These are phyloP conservation scores for Lathyrus tuberosus DNA, from an alignment of 306 rosid species.

Conservation along the genomic window DNA sequence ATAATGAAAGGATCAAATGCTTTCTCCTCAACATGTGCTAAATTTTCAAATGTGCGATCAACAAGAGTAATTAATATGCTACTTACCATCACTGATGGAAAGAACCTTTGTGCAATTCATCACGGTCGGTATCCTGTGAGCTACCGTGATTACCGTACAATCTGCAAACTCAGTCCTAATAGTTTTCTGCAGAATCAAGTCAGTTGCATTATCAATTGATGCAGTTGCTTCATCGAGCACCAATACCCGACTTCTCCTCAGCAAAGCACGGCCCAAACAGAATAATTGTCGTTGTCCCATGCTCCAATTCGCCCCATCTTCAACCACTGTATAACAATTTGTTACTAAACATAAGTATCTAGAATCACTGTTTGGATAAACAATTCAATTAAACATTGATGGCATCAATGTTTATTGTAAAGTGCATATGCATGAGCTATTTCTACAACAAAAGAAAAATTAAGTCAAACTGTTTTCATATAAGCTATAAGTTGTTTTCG, in stretches of 20 bases:
- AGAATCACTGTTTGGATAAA: neutral
- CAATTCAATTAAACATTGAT: no score
- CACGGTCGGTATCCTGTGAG: constrained; percentile 48
- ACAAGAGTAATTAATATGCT: neutral
- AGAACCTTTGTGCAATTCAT: constrained; percentile 97
- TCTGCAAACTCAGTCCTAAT: constrained; percentile 70
- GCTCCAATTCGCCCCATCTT: constrained; percentile 96
- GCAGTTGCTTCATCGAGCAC: constrained; percentile 90
- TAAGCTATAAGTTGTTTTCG: no score
- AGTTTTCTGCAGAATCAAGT: constrained; percentile 78
- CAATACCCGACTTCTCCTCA: constrained; percentile 75
- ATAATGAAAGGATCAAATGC: constrained; percentile 13
- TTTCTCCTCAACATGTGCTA: neutral
- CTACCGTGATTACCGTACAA: constrained; percentile 8
- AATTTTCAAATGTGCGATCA: neutral
- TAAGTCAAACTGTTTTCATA: no score
- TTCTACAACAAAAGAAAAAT: no score
- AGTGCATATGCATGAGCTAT: no score
- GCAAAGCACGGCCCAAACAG: constrained; percentile 85
- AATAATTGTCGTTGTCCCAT: constrained; percentile 88
- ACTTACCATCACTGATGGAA: constrained; percentile 77
- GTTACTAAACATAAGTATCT: constrained; percentile 9
- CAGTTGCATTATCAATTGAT: constrained; percentile 49
- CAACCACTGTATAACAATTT: constrained; percentile 55
- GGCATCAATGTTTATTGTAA: no score